A percentile compares a stretch with the other conserved stretches of the same genome.
These are phyloP conservation scores for Daldinia sp. DNA, from an alignment of 2,329 filamentous ascomycete genomes.

Conservation along the genomic window DNA sequence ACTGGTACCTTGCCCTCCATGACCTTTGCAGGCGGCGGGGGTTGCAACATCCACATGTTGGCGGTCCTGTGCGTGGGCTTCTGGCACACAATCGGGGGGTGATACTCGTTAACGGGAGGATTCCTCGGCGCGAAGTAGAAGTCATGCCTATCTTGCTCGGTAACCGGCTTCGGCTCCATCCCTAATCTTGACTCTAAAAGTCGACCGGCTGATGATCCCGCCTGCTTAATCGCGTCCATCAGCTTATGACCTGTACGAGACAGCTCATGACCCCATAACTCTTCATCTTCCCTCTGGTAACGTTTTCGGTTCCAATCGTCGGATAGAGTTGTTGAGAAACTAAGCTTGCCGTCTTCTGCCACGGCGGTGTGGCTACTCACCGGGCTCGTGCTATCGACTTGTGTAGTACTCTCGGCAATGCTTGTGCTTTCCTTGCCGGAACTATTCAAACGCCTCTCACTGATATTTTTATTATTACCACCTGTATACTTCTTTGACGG, in stretches of 20 bases:
- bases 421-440: conserved; percentile 66
- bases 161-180: conserved; percentile 65
- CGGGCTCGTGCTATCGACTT: conserved; percentile 53
- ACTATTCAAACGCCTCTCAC: conserved; percentile 70
- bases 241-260: conserved; percentile 66
- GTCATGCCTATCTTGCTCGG: conserved; percentile 63
- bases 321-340: conserved; percentile 54
- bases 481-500: conserved; percentile 69
- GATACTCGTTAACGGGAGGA: conserved; percentile 86
- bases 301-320: conserved; percentile 81
- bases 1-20: conserved; percentile 89
- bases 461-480: conserved; percentile 67
- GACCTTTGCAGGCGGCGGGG: conserved; percentile 86
- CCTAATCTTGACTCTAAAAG: conserved; percentile 65
- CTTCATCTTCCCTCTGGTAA: conserved; percentile 90
- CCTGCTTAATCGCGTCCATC: conserved; percentile 70
- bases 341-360: conserved; percentile 60
- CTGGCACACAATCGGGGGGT: conserved; percentile 85
- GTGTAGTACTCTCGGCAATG: conserved; percentile 49
- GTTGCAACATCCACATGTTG: conserved; percentile 91
- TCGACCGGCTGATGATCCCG: conserved; percentile 66
- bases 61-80: conserved; percentile 76
- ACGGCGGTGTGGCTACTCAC: conserved; percentile 60
- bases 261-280: conserved; percentile 79
- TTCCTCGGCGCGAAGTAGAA: conserved; percentile 72